phyloP scores from a whole-genome alignment of 2,329 filamentous ascomycete species.

The Fusarium kyushuense region DNA sequence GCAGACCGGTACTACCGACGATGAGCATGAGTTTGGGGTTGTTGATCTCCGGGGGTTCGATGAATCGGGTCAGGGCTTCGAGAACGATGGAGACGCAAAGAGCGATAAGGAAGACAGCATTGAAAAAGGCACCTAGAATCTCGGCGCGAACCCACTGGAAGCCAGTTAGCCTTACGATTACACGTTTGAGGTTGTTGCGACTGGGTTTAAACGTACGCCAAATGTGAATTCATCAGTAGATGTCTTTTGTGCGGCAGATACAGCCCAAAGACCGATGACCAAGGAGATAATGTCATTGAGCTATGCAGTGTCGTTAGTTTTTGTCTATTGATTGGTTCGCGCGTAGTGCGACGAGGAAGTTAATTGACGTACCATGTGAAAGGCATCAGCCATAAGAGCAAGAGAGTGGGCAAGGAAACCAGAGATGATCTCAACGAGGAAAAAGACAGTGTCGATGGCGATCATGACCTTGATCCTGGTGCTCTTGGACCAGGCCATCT shows the following conservation, averaged over 20 bases:
- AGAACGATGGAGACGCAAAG: slow-evolving; percentile 96
- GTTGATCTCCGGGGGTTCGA: slow-evolving; percentile 88
- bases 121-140: slow-evolving; percentile 95
- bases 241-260: slow-evolving; percentile 85
- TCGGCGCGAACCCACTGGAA: slow-evolving; percentile 93
- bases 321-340: slow-evolving; percentile 10
- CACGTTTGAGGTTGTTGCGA: neutral
- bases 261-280: slow-evolving; percentile 93
- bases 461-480: slow-evolving; percentile 94
- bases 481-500: slow-evolving; percentile 91
- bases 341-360: neutral
- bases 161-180: slow-evolving; percentile 40
- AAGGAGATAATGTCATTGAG: slow-evolving; percentile 98
- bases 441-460: slow-evolving; percentile 89
- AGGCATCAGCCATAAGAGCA: slow-evolving; percentile 94
- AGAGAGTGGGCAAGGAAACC: slow-evolving; percentile 92
- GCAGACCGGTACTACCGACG: slow-evolving; percentile 86
- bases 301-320: slow-evolving; percentile 56
- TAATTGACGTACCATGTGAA: slow-evolving; percentile 83
- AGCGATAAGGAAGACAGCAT: slow-evolving; percentile 96
- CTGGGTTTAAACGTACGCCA: slow-evolving; percentile 70
- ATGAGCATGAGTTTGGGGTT: slow-evolving; percentile 90
- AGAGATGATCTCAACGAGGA: slow-evolving; percentile 86
- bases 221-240: slow-evolving; percentile 95
- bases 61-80: slow-evolving; percentile 90